A percentile compares a stretch with the other conserved stretches of the same genome.
Conservation (phyloP, 345 rosid genomes). For the Erysimum cheiranthoides region DNA sequence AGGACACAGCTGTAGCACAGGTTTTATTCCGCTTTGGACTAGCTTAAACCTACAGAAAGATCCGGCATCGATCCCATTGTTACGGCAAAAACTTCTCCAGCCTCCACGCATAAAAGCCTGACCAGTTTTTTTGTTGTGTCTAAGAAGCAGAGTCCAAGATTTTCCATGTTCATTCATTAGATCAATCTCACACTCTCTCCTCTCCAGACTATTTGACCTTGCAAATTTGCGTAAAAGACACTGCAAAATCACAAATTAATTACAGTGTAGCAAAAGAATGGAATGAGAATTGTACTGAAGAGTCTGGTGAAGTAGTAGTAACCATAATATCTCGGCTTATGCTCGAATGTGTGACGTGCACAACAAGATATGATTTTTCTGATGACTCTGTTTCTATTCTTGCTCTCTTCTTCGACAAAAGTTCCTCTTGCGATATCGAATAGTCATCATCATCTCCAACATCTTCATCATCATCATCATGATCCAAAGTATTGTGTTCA, state of each 20-base stretch:
- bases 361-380: constrained; percentile 18
- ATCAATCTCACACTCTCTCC: constrained; percentile 24
- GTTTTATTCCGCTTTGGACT: constrained; percentile 29
- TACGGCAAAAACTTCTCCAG: constrained; percentile 29
- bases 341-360: constrained; percentile 33
- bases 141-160: no score
- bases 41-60: constrained; percentile 16
- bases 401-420: constrained; percentile 22
- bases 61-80: constrained; percentile 21
- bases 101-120: neutral
- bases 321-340: constrained; percentile 12
- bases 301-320: neutral
- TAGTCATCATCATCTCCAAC: neutral
- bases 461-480: constrained; percentile 7
- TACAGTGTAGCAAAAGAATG: neutral
- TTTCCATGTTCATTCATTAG: constrained; percentile 2
- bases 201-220: constrained; percentile 31
- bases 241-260: constrained; percentile 19
- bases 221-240: constrained; percentile 7
- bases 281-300: neutral
- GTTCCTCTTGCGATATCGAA: neutral
- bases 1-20: constrained; percentile 27
- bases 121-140: no score
- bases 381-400: no score
- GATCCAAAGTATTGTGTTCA: constrained; percentile 23